Conservation (phyloP, 2,329 filamentous ascomycete species). For the Talaromyces marneffei region DNA sequence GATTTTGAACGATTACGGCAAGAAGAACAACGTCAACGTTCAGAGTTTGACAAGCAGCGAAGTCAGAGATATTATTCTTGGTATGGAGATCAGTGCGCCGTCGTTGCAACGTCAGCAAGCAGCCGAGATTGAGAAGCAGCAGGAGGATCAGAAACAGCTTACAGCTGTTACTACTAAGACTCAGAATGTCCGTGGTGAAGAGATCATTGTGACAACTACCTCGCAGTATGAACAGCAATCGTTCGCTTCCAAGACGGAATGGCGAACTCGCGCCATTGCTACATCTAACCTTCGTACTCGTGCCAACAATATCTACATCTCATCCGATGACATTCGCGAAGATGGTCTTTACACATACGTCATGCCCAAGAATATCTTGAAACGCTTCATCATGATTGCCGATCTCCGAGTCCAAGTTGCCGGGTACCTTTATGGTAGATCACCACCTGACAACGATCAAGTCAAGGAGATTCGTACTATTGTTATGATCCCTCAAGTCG, state of each 20-base stretch:
- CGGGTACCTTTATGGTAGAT: conserved; percentile 88
- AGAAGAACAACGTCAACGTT: conserved; percentile 99
- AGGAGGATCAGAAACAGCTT: conserved; percentile 91
- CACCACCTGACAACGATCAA: conserved; percentile 87
- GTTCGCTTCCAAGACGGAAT: conserved; percentile 97
- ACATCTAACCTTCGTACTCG: conserved; percentile 91
- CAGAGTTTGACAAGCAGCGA: conserved; percentile 94
- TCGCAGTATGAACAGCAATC: conserved; percentile 97
- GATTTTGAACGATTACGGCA: conserved; percentile 96
- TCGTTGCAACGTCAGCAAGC: conserved; percentile 98
- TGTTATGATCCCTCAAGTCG: conserved; percentile 95
- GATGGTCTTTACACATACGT: conserved; percentile 89
- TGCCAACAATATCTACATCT: conserved; percentile 98
- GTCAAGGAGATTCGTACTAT: conserved; percentile 97
- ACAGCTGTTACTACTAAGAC: conserved; percentile 98
- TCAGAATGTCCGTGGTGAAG: conserved; percentile 92
- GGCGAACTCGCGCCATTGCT: conserved; percentile 93
- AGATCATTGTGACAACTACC: conserved; percentile 96
- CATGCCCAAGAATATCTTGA: conserved; percentile 98
- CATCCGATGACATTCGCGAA: conserved; percentile 84
- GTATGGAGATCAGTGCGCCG: conserved; percentile 98
- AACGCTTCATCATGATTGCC: conserved; percentile 95
- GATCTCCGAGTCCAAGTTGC: conserved; percentile 95
- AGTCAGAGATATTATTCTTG: conserved; percentile 95
- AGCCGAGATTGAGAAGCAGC: conserved; percentile 97